Conservation (phyloP, 2,329 filamentous ascomycete species). For the Xylaria sp. region DNA sequence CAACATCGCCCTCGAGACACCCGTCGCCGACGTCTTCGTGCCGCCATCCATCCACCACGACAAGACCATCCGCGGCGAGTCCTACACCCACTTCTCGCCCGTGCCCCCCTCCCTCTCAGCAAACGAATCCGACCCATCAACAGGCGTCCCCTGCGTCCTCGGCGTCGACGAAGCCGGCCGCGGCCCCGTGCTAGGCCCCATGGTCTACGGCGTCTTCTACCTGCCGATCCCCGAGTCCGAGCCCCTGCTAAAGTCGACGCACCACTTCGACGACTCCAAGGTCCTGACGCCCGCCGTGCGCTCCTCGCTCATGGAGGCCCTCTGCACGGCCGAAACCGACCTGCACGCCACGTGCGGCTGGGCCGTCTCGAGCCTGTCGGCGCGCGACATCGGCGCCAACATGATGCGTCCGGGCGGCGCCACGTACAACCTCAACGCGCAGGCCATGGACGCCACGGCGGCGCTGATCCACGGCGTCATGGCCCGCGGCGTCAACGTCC, state of each 20-base stretch:
- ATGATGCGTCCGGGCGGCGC: constrained; percentile 73
- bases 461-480: constrained; percentile 82
- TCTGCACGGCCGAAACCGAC: constrained; percentile 72
- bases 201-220: constrained; percentile 78
- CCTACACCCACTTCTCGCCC: constrained; percentile 78
- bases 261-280: constrained; percentile 96
- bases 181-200: constrained; percentile 88
- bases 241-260: constrained; percentile 78
- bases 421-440: constrained; percentile 91
- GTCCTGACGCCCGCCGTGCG: constrained; percentile 85
- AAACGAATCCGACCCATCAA: constrained; percentile 45
- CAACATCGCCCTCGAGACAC: constrained; percentile 51
- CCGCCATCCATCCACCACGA: constrained; percentile 74
- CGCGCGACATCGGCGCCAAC: constrained; percentile 80
- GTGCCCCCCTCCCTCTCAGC: constrained; percentile 68
- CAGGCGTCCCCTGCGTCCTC: constrained; percentile 74
- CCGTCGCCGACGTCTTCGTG: constrained; percentile 61
- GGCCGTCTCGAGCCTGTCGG: constrained; percentile 84
- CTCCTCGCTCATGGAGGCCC: constrained; percentile 72
- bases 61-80: constrained; percentile 70
- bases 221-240: constrained; percentile 79
- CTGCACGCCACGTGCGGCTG: constrained; percentile 73
- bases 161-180: constrained; percentile 95
- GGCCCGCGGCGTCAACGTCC: constrained; percentile 80
- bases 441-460: constrained; percentile 93